These are phyloP conservation scores for Colletotrichum lentis DNA, from an alignment of 2,329 filamentous ascomycete species.

Conservation along the genomic window DNA sequence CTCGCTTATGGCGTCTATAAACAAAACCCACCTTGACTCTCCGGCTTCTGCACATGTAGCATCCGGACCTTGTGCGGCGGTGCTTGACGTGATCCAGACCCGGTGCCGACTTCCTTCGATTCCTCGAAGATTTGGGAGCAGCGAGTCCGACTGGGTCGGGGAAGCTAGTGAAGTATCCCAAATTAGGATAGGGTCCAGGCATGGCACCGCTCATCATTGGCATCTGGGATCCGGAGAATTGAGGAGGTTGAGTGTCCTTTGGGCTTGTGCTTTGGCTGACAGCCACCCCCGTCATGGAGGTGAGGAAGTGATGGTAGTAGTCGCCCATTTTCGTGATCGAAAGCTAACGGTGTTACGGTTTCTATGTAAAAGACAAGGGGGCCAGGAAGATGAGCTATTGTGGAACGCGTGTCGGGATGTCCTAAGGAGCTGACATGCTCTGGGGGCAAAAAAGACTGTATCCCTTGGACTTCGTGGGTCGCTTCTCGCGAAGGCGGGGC, in stretches of 20 bases:
- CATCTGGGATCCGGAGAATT: constrained; percentile 47
- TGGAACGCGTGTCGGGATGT: constrained; percentile 27
- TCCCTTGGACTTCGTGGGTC: constrained; percentile 17
- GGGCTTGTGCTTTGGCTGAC: constrained; percentile 50
- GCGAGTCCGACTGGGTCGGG: constrained; percentile 60
- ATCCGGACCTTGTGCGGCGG: constrained; percentile 90
- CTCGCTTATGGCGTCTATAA: not conserved
- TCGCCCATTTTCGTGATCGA: constrained; percentile 57
- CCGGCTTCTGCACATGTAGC: constrained; percentile 87
- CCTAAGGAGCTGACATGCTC: constrained; percentile 24
- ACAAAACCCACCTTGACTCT: constrained; percentile 74
- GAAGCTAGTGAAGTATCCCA: constrained; percentile 61
- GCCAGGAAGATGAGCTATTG: constrained; percentile 7
- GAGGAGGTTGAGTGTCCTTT: constrained; percentile 52
- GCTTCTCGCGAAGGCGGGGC: constrained; percentile 11
- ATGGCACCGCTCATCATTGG: constrained; percentile 47
- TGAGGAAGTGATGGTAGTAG: constrained; percentile 64
- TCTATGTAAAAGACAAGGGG: constrained; percentile 13
- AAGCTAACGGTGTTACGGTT: constrained; percentile 1
- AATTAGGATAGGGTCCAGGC: constrained; percentile 55
- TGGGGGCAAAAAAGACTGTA: constrained; percentile 11
- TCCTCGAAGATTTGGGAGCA: constrained; percentile 57
- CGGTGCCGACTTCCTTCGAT: constrained; percentile 60
- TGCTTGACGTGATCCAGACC: constrained; percentile 84
- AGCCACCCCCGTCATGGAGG: constrained; percentile 58